Conservation (phyloP, 345 rosid genomes). For the Hibiscus tridactylites region DNA sequence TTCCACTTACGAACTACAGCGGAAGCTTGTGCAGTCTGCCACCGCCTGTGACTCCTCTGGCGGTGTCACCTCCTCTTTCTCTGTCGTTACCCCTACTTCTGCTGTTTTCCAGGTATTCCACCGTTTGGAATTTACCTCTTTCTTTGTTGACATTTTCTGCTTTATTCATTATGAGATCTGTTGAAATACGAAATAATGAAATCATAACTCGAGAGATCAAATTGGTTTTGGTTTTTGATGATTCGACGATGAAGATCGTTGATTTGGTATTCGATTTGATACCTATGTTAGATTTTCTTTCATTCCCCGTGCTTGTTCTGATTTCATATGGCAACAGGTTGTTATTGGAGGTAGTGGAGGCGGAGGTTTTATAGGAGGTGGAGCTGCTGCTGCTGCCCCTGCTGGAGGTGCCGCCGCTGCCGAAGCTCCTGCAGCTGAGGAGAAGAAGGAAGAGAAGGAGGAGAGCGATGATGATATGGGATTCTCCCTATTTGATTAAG, state of each 20-base stretch:
- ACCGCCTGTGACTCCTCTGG: slow-evolving; percentile 57
- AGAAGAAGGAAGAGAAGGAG: slow-evolving; percentile 43
- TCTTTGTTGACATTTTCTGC: neutral
- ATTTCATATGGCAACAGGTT: slow-evolving; percentile 35
- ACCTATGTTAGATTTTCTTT: slow-evolving; percentile 1
- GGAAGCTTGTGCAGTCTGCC: slow-evolving; percentile 74
- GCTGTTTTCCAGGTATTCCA: slow-evolving; percentile 63
- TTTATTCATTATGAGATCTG: neutral
- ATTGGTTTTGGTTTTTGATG: too few species aligned
- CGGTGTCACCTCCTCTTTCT: slow-evolving; percentile 81
- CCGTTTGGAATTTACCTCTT: neutral
- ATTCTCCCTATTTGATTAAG: slow-evolving; percentile 55
- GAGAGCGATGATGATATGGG: slow-evolving; percentile 67
- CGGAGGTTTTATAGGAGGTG: slow-evolving; percentile 43
- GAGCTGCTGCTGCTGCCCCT: slow-evolving; percentile 28
- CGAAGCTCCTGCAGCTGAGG: slow-evolving; percentile 40
- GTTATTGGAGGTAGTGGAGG: slow-evolving; percentile 15
- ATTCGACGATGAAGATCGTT: too few species aligned
- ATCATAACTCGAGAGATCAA: neutral
- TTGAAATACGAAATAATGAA: neutral
- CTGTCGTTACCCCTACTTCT: slow-evolving; percentile 55
- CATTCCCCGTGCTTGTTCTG: neutral
- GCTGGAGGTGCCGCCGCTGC: slow-evolving; percentile 40
- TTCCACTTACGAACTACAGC: slow-evolving; percentile 54
- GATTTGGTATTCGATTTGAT: slow-evolving; percentile 12